These are phyloP conservation scores for Nicotiana attenuata DNA, from an alignment of 257 asterid genomes.

Conservation along the genomic window DNA sequence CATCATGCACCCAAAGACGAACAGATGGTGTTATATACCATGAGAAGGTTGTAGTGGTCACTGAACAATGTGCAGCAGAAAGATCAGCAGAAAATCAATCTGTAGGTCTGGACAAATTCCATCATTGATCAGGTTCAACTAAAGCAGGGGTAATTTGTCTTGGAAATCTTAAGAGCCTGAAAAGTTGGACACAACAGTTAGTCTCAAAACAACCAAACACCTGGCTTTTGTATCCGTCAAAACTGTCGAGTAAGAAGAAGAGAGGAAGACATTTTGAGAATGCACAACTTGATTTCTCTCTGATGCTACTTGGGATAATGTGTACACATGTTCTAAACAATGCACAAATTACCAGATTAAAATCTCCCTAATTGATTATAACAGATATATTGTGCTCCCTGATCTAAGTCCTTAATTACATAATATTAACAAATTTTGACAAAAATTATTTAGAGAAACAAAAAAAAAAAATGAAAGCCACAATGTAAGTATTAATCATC, in stretches of 20 bases:
- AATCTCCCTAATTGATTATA: neutral
- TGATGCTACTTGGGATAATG: neutral
- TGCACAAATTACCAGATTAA: neutral
- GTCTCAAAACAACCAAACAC: neutral
- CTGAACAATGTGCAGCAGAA: neutral
- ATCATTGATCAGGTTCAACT: neutral
- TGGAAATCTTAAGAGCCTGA: neutral
- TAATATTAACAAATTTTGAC: neutral
- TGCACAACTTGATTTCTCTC: slow-evolving; percentile 1
- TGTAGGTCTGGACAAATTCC: neutral
- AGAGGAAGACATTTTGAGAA: neutral
- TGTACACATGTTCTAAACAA: neutral
- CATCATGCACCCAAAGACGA: neutral
- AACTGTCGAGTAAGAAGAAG: neutral
- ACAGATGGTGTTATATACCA: neutral
- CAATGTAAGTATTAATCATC: neutral
- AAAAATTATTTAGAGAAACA: neutral
- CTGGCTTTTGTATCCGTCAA: neutral
- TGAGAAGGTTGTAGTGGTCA: too few relatives aligned
- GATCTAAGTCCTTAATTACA: neutral
- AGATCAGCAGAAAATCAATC: neutral
- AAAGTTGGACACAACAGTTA: neutral
- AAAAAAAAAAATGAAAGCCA: neutral
- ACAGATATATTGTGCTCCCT: neutral
- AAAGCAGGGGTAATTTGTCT: neutral